Percentiles rank a stretch among this genome's conserved stretches.
These are phyloP conservation scores for Hagleromyces aurorensis DNA, from an alignment of 805 yeast species.

Conservation along the genomic window DNA sequence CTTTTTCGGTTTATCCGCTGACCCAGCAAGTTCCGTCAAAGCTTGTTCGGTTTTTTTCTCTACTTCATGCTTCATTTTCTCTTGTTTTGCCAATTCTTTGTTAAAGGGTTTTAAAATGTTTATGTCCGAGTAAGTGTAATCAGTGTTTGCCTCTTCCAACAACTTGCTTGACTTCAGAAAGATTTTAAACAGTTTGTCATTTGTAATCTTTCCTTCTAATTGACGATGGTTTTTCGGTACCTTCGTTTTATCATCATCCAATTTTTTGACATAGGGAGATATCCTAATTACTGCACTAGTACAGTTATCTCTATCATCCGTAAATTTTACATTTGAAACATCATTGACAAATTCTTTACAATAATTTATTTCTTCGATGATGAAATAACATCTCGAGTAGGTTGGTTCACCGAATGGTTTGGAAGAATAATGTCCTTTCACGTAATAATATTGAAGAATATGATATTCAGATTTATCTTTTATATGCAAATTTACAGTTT, in stretches of 20 bases:
- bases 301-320: constrained; percentile 26
- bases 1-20: constrained; percentile 11
- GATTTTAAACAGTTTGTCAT: constrained; percentile 26
- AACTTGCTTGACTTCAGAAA: constrained; percentile 26
- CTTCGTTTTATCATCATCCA: constrained; percentile 8
- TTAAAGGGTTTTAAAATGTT: constrained; percentile 24
- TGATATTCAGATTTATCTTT: constrained; percentile 22
- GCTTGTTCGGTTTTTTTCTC: constrained; percentile 21
- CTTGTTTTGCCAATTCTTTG: constrained; percentile 21
- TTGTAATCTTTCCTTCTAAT: constrained; percentile 27
- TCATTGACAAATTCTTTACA: constrained; percentile 28
- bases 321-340: constrained; percentile 26
- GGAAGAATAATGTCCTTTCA: constrained; percentile 24
- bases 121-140: constrained; percentile 19
- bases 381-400: constrained; percentile 38
- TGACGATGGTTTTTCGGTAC: constrained; percentile 10
- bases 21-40: constrained; percentile 23
- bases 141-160: constrained; percentile 15
- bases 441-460: constrained; percentile 27
- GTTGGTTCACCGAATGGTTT: constrained; percentile 33
- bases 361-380: constrained; percentile 28
- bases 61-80: constrained; percentile 11
- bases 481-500: constrained; percentile 18
- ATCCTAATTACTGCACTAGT: constrained; percentile 13
- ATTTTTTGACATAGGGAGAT: constrained; percentile 20